Percentiles rank a stretch among this genome's conserved stretches.
phyloP scores from a whole-genome alignment of 2,329 filamentous ascomycete genomes.

The Aureobasidium namibiae region DNA sequence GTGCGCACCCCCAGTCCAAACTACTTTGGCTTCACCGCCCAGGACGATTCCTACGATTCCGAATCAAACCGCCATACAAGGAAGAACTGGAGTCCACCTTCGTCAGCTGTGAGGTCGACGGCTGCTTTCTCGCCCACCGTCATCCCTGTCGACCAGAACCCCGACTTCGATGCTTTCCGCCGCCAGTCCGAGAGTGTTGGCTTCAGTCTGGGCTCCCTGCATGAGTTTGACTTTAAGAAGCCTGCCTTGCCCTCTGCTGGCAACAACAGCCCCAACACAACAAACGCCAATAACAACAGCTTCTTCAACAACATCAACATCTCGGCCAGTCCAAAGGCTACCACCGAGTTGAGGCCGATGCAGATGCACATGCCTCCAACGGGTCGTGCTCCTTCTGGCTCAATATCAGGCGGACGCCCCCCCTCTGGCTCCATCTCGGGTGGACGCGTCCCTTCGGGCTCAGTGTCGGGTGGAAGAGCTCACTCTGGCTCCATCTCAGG shows the following conservation, averaged over 20 bases:
- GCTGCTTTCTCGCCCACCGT: conserved; percentile 60
- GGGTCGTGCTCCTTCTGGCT: neutral
- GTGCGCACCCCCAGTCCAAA: conserved; percentile 57
- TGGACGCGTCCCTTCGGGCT: neutral
- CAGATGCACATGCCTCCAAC: conserved; percentile 16
- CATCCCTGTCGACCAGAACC: conserved; percentile 64
- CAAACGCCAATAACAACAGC: neutral
- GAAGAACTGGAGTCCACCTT: conserved; percentile 67
- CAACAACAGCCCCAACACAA: neutral
- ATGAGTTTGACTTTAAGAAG: conserved; percentile 29
- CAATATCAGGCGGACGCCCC: neutral
- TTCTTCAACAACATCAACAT: conserved; percentile 8
- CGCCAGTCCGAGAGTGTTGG: conserved; percentile 61
- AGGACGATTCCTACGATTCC: conserved; percentile 43
- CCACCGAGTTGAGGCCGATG: neutral
- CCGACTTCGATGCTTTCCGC: conserved; percentile 74
- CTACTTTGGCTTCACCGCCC: conserved; percentile 68
- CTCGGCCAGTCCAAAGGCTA: neutral
- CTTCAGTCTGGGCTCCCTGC: conserved; percentile 34
- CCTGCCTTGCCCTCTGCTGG: conserved; percentile 20
- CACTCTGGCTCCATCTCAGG: neutral
- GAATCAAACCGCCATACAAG: conserved; percentile 44
- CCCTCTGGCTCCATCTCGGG: neutral
- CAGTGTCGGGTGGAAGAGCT: neutral
- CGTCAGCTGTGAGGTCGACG: conserved; percentile 63